Evolutionary conservation across 2,329 filamentous ascomycete species (phyloP).

Genomic region (Aureobasidium zeae): DNA sequence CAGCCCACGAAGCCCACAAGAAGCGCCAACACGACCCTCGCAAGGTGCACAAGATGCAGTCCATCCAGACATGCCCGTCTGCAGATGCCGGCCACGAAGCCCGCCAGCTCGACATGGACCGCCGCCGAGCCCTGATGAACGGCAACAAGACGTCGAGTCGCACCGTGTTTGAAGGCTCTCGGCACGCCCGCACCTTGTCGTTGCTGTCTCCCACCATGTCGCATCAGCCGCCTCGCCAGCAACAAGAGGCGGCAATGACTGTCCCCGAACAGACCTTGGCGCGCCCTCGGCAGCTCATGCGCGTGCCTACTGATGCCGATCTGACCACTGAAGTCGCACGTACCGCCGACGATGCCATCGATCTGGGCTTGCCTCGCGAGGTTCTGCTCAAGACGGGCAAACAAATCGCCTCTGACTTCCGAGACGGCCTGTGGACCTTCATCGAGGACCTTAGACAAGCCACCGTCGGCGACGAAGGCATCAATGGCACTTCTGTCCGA

Average conservation of each 20-base stretch:
- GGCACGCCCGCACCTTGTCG: constrained; percentile 61
- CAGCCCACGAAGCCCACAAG: constrained; percentile 63
- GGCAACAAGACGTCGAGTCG: constrained; percentile 41
- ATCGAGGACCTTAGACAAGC: constrained; percentile 92
- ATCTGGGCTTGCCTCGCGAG: constrained; percentile 35
- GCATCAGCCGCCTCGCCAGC: constrained; percentile 8
- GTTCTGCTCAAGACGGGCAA: constrained; percentile 51
- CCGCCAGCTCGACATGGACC: constrained; percentile 55
- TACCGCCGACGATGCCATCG: constrained; percentile 29
- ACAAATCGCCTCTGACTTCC: constrained; percentile 82
- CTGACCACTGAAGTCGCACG: constrained; percentile 21
- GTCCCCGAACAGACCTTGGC: background rate
- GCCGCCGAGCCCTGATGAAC: constrained; percentile 58
- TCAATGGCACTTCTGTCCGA: constrained; percentile 12
- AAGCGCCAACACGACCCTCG: constrained; percentile 58
- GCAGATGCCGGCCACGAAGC: background rate
- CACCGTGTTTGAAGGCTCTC: constrained; percentile 54
- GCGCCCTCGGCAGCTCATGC: constrained; percentile 6
- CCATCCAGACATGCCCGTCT: constrained; percentile 35
- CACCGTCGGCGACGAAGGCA: constrained; percentile 84
- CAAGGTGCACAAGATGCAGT: constrained; percentile 50
- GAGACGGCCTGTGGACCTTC: constrained; percentile 84
- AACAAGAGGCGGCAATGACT: background rate
- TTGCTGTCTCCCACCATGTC: constrained; percentile 56
- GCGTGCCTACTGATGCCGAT: constrained; percentile 18